phyloP scores from a whole-genome alignment of 2,329 filamentous ascomycete species.

The Plectosphaerella sp. region DNA sequence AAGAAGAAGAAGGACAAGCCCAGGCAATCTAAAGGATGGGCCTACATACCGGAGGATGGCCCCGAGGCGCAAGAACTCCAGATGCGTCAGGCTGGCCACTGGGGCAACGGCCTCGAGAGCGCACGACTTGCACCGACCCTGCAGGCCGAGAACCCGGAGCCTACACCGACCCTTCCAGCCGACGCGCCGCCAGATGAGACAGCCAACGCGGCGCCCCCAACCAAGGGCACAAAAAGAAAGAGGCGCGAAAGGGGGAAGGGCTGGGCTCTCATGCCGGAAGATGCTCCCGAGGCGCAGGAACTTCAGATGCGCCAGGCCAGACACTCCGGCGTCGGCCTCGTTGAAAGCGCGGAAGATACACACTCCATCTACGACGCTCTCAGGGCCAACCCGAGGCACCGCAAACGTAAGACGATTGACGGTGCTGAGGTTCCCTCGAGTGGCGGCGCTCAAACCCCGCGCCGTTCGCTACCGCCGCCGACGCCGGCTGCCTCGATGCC shows the following conservation, averaged over 20 bases:
- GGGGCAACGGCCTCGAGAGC: neutral
- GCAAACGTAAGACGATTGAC: conserved; percentile 42
- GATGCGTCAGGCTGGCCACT: neutral
- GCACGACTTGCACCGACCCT: too few species aligned
- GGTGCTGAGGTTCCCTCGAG: conserved; percentile 22
- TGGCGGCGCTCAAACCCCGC: neutral
- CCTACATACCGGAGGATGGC: neutral
- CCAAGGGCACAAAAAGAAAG: neutral
- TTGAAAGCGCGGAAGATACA: neutral
- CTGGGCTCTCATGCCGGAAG: neutral
- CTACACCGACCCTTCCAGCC: too few species aligned
- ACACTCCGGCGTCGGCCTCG: neutral
- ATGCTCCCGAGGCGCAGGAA: neutral
- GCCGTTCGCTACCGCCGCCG: neutral
- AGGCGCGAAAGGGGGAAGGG: neutral
- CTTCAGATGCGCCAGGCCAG: neutral
- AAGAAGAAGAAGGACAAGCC: neutral
- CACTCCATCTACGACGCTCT: conserved; percentile 46
- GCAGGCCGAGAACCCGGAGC: too few species aligned
- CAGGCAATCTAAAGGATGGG: neutral
- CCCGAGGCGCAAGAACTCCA: neutral
- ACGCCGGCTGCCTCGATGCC: neutral
- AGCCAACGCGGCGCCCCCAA: neutral
- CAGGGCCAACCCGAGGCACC: conserved; percentile 40
- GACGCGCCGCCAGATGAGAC: too few species aligned